Percentiles rank a stretch among this genome's conserved stretches.
phyloP scores from a whole-genome alignment of 495 filamentous ascomycete species.

The Penicillium canariense region DNA sequence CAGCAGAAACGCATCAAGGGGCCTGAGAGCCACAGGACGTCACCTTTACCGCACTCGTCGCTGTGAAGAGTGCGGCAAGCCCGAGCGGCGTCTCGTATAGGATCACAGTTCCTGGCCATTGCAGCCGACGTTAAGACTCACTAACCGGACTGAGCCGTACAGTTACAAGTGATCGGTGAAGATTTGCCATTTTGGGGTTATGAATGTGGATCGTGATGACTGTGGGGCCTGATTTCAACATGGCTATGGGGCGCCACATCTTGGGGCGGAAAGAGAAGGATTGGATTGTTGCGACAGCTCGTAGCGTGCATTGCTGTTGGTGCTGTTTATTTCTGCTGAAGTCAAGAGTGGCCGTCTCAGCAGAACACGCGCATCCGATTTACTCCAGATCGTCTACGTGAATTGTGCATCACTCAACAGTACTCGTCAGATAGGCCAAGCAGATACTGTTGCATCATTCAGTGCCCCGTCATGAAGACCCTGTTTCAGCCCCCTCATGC shows the following conservation, averaged over 20 bases:
- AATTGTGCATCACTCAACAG: too few relatives aligned
- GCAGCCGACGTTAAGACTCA: not conserved
- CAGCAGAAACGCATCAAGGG: not conserved
- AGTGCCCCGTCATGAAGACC: not conserved
- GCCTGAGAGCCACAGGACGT: not conserved
- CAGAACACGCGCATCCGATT: too few relatives aligned
- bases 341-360: too few relatives aligned
- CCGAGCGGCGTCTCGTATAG: not conserved
- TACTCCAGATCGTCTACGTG: too few relatives aligned
- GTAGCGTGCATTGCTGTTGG: not conserved
- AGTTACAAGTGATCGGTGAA: not conserved
- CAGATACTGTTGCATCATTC: not conserved
- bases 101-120: not conserved
- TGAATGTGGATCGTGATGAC: not conserved
- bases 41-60: not conserved
- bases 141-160: not conserved
- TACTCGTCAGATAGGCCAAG: too few relatives aligned
- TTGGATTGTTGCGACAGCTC: not conserved
- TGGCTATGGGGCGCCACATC: not conserved
- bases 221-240: not conserved
- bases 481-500: slow-evolving; percentile 10
- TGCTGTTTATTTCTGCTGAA: not conserved
- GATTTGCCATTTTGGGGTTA: not conserved
- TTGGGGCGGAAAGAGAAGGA: not conserved
- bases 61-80: not conserved